Conservation (phyloP, 345 rosid genomes). For the Citrus glauca region DNA sequence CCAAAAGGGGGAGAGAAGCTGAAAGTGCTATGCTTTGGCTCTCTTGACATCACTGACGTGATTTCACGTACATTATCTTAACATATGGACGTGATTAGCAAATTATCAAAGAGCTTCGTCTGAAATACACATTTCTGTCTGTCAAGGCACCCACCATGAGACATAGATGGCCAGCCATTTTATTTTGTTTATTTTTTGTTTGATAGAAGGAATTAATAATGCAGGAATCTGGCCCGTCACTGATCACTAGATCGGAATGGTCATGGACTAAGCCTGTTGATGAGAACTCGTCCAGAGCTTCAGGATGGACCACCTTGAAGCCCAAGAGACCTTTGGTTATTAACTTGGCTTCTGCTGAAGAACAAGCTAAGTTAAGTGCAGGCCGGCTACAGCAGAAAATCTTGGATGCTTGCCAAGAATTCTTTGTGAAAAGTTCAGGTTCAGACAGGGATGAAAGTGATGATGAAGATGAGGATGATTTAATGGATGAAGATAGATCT, state of each 20-base stretch:
- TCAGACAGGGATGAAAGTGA: conserved; percentile 23
- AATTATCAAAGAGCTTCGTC: neutral
- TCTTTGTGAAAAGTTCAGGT: conserved; percentile 11
- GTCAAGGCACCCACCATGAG: neutral
- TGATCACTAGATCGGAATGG: conserved; percentile 17
- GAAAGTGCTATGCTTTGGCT: neutral
- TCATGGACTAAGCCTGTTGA: conserved; percentile 5
- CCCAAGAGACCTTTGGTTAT: neutral
- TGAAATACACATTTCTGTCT: neutral
- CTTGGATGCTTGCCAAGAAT: conserved; percentile 12
- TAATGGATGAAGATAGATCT: conserved; percentile 13
- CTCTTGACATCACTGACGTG: neutral
- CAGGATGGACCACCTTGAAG: conserved; percentile 16
- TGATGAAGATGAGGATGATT: conserved; percentile 11
- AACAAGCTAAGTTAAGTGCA: conserved; percentile 7
- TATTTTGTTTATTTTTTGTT: neutral
- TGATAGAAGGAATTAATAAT: neutral
- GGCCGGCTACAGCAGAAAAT: conserved; percentile 18
- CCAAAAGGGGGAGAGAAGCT: neutral
- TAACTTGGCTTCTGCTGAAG: conserved; percentile 10
- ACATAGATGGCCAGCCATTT: neutral
- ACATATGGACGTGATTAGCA: neutral
- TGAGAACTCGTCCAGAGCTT: neutral
- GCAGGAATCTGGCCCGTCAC: conserved; percentile 18
- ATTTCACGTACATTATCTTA: neutral